Evolutionary conservation across 148 eudicot species (phyloP), one percentile per base, ranked within the genome.

Genomic region (Tetragonia tetragonoides): DNA sequence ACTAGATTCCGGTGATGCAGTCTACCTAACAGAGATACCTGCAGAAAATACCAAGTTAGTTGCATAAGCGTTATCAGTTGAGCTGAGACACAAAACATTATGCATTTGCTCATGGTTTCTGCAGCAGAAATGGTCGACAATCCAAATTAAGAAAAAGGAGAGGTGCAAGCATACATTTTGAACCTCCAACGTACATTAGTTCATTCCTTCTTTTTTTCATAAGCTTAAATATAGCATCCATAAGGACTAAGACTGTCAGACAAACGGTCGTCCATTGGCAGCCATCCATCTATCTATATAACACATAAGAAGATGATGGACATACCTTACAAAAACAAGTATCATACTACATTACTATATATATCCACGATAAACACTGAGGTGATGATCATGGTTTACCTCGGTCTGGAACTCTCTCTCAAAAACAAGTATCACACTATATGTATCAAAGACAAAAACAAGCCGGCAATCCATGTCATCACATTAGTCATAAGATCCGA

Each of bases 1-100:
- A 95, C 99, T 81, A 95, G 85, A 89, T 95, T 95, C 70, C 97
- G 87, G 74, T 95, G 99, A 87, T 95, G 99, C 73, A 91, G 82
- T 85, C 99, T 91, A 74, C 97, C 97, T 39, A 95, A 88, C 59
- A 95, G 82, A 66, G 95, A 91, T 56, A 95, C 99, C 99, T 95
- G 93, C 81, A 83, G 62, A 79, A 78, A 40, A 81, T 10, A 53
- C 24, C 54, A 62, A 74, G 42, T 73, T 69, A 68, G 60, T 18
- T 28, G 34, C 34, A 28, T 28, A 28, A 28, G 34, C 10, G 15
- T 28, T 8, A 73, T 44, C 12, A 72, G 37, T 80, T 57, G 62
- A 74, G 20, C 14, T 54, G 77, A 59, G 12, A 21, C 63, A 51
- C 37, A 75, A 75, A 24, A 49, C 16, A 42, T 34, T 10, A 15